Evolutionary conservation across 73 alveolate genomes (phyloP), one percentile per base, ranked within the genome.

Genomic region (Tetrahymena borealis): DNA sequence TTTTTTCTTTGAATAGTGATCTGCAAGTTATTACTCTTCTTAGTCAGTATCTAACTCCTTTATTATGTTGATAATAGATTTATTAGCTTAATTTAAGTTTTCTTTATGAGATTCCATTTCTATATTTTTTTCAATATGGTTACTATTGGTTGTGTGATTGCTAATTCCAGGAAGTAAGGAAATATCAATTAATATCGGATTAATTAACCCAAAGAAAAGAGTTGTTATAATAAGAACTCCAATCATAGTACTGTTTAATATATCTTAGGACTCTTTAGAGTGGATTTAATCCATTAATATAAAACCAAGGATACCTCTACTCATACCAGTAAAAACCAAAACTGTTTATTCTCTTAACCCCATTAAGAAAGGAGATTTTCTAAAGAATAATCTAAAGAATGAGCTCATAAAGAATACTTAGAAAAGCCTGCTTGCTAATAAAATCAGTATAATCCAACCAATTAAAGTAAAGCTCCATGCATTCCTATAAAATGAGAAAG

Each of bases 401-500:
- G 85, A 32, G 28, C 85, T 60, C 33, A 60, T n/a, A 6, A 60
- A 32, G 13, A 60, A 60, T 11, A 60, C 85, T 20, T 60, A 60
- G 28, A 60, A 13, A 24, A 60, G n/a, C 28, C 85, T 60, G 37
- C 85, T 60, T 18, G 9, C 85, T 1, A 60, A 9, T 15, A 60
- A 60, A n/a, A 60, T 60, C 6, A 60, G 85, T 60, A 60, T 35
- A 60, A 60, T 60, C 85, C 85, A 60, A 3, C 85, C 85, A 60
- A 60, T 60, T 60, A 60, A 60, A 3, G 85, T 24, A 60, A 60
- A 60, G 13, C 85, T 60, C 85, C 85, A 60, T 7, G 85, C 85
- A 60, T 60, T 60, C 4, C 18, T 11, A 60, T 60, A 60, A 35
- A 20, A 94, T 60, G 97, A 92, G 94, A 96, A 93, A 97, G 96